These are phyloP conservation scores for Penicillium flavigenum DNA, from an alignment of 495 filamentous ascomycete species.

Conservation along the genomic window DNA sequence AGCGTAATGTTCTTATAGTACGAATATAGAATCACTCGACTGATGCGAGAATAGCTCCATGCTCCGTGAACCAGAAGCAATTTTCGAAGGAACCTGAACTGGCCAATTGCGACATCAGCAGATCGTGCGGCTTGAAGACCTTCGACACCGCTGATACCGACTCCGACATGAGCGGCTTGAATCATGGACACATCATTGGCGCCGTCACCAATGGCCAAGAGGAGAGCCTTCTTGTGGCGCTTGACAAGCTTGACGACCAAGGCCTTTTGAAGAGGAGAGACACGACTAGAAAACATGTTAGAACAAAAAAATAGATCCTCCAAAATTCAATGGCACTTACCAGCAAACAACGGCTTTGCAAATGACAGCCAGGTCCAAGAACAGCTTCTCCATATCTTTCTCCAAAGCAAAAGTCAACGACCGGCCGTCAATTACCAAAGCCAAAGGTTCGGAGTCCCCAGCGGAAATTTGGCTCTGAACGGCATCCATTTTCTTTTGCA, in stretches of 20 bases:
- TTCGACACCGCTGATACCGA: conserved; percentile 96
- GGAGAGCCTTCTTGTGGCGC: conserved; percentile 85
- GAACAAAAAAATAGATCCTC: not conserved
- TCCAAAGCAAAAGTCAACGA: conserved; percentile 93
- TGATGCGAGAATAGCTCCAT: conserved; percentile 97
- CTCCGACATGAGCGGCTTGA: conserved; percentile 96
- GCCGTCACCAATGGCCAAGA: conserved; percentile 95
- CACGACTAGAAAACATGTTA: conserved; percentile 56
- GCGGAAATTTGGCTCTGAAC: conserved; percentile 72
- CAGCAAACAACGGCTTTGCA: conserved; percentile 99
- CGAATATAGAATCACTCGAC: conserved; percentile 94
- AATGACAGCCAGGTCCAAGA: conserved; percentile 88
- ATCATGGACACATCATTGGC: conserved; percentile 99
- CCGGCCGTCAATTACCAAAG: conserved; percentile 95
- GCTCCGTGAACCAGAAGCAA: conserved; percentile 93
- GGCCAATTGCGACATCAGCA: conserved; percentile 93
- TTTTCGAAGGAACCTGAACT: conserved; percentile 95
- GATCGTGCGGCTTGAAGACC: conserved; percentile 97
- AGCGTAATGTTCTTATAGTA: conserved; percentile 99
- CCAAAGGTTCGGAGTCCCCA: conserved; percentile 81
- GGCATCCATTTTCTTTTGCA: conserved; percentile 89
- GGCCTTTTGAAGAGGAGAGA: conserved; percentile 98
- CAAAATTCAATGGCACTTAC: conserved; percentile 37
- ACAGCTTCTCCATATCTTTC: conserved; percentile 87
- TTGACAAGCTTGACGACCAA: conserved; percentile 99